Evolutionary conservation across 2,329 filamentous ascomycete species (phyloP).

Genomic region (Arthrinium phaeospermum): DNA sequence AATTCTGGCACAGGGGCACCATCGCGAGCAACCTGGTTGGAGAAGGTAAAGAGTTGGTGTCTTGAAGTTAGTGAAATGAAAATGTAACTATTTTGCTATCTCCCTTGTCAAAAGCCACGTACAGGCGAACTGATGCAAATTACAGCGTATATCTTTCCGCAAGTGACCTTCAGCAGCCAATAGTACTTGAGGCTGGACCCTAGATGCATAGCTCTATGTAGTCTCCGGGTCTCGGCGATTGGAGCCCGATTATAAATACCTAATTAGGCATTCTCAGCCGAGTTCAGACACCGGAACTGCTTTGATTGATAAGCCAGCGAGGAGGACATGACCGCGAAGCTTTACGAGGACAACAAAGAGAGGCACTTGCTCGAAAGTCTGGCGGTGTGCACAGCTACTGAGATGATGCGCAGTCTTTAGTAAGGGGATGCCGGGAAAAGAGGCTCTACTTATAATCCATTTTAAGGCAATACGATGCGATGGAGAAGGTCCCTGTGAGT

Average conservation of each 20-base stretch:
- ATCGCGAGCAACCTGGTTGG: background rate
- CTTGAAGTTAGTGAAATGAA: background rate
- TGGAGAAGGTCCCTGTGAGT: slow-evolving; percentile 1
- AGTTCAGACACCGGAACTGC: background rate
- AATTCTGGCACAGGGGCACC: background rate
- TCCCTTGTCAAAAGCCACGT: background rate
- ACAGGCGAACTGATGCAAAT: background rate
- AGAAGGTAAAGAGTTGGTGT: background rate
- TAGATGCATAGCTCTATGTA: background rate
- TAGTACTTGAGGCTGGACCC: slow-evolving; percentile 1
- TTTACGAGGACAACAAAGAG: background rate
- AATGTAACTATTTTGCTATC: background rate
- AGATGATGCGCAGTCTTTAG: background rate
- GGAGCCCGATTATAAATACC: background rate
- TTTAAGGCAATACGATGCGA: background rate
- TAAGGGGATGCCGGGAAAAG: background rate
- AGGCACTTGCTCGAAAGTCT: background rate
- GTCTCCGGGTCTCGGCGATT: background rate
- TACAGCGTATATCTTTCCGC: background rate
- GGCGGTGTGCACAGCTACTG: background rate
- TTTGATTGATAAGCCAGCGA: background rate
- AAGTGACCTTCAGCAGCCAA: background rate
- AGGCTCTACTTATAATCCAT: background rate
- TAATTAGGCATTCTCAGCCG: background rate
- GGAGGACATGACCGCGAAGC: background rate